Conservation (phyloP, 2,329 filamentous ascomycete genomes). For the Cadophora malorum region DNA sequence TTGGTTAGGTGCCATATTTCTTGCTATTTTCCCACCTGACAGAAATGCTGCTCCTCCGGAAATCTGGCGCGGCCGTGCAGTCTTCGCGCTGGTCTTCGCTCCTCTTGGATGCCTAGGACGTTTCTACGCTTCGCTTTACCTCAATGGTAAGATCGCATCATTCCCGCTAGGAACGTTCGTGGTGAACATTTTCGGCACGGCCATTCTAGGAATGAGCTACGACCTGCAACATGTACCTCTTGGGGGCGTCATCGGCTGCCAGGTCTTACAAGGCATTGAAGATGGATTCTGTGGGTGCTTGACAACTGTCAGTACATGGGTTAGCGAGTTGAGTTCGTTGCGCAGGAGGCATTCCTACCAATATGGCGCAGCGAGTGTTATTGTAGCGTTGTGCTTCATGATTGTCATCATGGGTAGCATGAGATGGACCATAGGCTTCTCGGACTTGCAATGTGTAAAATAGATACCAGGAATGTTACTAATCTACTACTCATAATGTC, state of each 20-base stretch:
- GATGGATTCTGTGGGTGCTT: slow-evolving; percentile 73
- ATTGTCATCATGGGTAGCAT: slow-evolving; percentile 78
- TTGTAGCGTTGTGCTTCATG: slow-evolving; percentile 62
- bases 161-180: slow-evolving; percentile 89
- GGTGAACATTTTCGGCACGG: slow-evolving; percentile 80
- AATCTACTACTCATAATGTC: not conserved
- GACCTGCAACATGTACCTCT: slow-evolving; percentile 74
- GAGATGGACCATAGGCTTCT: slow-evolving; percentile 69
- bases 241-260: slow-evolving; percentile 65
- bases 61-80: slow-evolving; percentile 75
- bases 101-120: slow-evolving; percentile 78
- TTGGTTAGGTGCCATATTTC: slow-evolving; percentile 79
- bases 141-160: slow-evolving; percentile 70
- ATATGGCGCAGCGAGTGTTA: slow-evolving; percentile 69
- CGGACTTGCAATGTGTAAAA: slow-evolving; percentile 39
- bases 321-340: slow-evolving; percentile 63
- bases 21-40: slow-evolving; percentile 75
- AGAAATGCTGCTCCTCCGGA: slow-evolving; percentile 52
- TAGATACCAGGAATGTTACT: slow-evolving; percentile 26
- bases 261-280: slow-evolving; percentile 69
- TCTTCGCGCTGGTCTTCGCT: slow-evolving; percentile 83
- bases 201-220: slow-evolving; percentile 76
- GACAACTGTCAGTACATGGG: slow-evolving; percentile 73
- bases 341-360: slow-evolving; percentile 66
- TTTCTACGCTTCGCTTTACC: slow-evolving; percentile 72